phyloP scores from a whole-genome alignment of 2,329 filamentous ascomycete species.

The Fusarium drepaniforme region DNA sequence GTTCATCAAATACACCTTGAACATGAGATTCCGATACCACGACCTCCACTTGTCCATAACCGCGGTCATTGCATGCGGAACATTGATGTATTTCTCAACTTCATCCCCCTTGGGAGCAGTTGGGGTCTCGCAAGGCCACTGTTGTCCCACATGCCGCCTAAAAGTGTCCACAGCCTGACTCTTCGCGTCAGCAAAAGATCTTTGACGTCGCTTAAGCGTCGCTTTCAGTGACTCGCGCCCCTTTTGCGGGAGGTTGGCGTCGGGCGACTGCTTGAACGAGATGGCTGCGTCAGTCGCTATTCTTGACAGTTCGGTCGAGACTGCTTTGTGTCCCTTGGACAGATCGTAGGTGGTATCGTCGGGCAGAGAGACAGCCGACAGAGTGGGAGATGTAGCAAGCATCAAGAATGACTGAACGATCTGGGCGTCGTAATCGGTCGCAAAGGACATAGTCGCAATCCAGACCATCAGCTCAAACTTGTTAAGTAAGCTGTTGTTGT shows the following conservation, averaged over 20 bases:
- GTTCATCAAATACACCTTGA: slow-evolving; percentile 12
- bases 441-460: slow-evolving; percentile 33
- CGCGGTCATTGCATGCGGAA: neutral
- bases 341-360: neutral
- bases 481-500: slow-evolving; percentile 20
- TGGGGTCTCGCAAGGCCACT: slow-evolving; percentile 25
- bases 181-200: neutral
- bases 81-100: slow-evolving; percentile 12
- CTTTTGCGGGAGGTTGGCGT: neutral
- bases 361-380: neutral
- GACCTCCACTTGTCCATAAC: neutral
- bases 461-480: slow-evolving; percentile 32
- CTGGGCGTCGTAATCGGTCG: neutral
- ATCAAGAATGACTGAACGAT: slow-evolving; percentile 29
- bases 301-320: neutral
- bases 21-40: slow-evolving; percentile 29
- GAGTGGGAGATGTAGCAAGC: slow-evolving; percentile 1
- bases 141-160: neutral
- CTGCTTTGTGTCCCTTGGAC: neutral
- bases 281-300: neutral
- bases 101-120: neutral
- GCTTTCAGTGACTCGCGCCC: neutral
- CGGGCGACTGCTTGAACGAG: neutral
- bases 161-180: slow-evolving; percentile 1
- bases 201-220: neutral